Base-by-base conservation (phyloP, 805 yeast genomes). In the Saccharomycopsis schoenii region DNA sequence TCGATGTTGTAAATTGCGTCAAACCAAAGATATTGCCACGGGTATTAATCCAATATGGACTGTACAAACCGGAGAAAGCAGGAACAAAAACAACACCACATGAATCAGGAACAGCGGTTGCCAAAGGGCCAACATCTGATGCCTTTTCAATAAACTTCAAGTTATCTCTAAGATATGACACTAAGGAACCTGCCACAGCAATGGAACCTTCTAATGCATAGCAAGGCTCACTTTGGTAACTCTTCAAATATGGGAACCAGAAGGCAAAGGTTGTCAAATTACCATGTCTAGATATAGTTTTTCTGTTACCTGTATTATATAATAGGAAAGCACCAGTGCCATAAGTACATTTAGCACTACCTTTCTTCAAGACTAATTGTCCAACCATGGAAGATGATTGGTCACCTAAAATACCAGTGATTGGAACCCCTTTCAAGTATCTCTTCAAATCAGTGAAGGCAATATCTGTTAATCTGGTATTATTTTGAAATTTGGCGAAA, bases 1-100 rank as follows among this genome's bases (percentile, higher is more conserved):
- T 83, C 17, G 94, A 85, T n/a, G 86, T 81, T n/a, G 97, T 87
- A 74, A 84, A 90, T 71, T 90, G 96, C 4, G 97, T 89, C 77
- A 92, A 81, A 43, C 98, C 98, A 71, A 91, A 85, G 55, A 93
- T 88, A 40, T 97, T 86, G 57, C 97, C 98, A 65, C 96, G 83
- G 6, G 97, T 90, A 59, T 88, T 89, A 14, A 92, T 82, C 98
- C 98, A 92, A 75, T 92, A 90, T 21, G 98, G 98, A 2, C 97
- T 96, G 73, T 89, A 92, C 60, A 92, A 77, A 8, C 98, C 98
- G 39, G 92, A 86, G 71, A 92, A 90, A 1, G 97, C 97, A 37
- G 98, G 96, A 55, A 92, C 96, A 69, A 92, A 92, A 43, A 89
- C 91, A 29, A 92, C 97, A 47, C 97, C 97, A 57, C 94, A 97